phyloP scores from a whole-genome alignment of 2,329 filamentous ascomycete genomes.

The Clarireedia sp. region DNA sequence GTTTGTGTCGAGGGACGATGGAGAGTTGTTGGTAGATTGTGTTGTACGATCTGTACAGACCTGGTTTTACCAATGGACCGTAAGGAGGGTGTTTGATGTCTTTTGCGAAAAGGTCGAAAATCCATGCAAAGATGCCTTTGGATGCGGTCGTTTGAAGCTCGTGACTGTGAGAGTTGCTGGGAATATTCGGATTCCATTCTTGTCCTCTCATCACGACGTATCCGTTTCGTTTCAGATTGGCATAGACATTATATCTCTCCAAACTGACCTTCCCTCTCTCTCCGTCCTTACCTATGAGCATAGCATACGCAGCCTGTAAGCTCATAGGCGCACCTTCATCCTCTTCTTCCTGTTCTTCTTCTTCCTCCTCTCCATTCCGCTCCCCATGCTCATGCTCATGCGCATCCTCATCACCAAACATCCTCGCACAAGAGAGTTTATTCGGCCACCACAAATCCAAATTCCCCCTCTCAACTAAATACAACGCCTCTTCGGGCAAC shows the following conservation, averaged over 20 bases:
- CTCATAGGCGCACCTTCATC: conserved; percentile 74
- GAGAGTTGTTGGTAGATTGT: conserved; percentile 71
- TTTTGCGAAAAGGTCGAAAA: conserved; percentile 26
- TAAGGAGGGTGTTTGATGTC: conserved; percentile 20
- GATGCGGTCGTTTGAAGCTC: conserved; percentile 7
- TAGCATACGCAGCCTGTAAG: conserved; percentile 80
- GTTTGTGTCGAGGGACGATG: conserved; percentile 65
- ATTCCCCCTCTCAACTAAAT: conserved; percentile 78
- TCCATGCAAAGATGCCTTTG: conserved; percentile 25
- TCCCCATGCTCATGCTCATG: conserved; percentile 38
- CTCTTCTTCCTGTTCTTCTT: conserved; percentile 45
- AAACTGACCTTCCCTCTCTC: conserved; percentile 54
- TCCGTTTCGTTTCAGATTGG: conserved; percentile 72
- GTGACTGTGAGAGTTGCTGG: conserved; percentile 11
- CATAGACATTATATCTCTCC: conserved; percentile 82
- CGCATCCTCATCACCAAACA: conserved; percentile 16
- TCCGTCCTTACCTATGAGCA: conserved; percentile 66
- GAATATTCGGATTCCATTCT: conserved; percentile 35
- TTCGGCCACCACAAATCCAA: conserved; percentile 81
- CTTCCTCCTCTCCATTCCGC: conserved; percentile 17
- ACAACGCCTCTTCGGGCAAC: conserved; percentile 85
- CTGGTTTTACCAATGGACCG: conserved; percentile 54
- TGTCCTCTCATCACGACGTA: conserved; percentile 72
- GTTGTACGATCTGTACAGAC: conserved; percentile 57
- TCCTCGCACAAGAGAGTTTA: conserved; percentile 40